phyloP scores from a whole-genome alignment of 2,329 filamentous ascomycete species.

The Aureobasidium sp. region DNA sequence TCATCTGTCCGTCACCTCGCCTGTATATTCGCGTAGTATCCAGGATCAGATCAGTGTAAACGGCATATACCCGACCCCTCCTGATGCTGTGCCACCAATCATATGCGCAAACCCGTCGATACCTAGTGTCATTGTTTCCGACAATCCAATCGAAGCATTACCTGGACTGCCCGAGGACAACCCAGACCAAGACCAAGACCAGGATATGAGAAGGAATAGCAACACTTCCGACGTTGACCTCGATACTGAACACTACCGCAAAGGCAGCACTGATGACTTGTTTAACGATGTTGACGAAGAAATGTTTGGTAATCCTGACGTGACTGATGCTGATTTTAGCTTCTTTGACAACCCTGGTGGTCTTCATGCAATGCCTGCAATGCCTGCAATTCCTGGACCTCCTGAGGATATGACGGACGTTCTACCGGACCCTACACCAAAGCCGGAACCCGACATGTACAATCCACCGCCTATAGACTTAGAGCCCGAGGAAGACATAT shows the following conservation, averaged over 20 bases:
- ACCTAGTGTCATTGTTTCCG: slow-evolving; percentile 25
- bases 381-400: neutral
- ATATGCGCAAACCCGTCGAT: slow-evolving; percentile 16
- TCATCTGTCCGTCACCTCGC: slow-evolving; percentile 34
- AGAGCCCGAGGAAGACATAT: neutral
- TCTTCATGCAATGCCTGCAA: slow-evolving; percentile 13
- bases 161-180: neutral
- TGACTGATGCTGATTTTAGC: slow-evolving; percentile 78
- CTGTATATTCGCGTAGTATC: slow-evolving; percentile 12
- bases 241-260: slow-evolving; percentile 13
- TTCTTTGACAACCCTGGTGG: slow-evolving; percentile 63
- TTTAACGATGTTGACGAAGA: slow-evolving; percentile 62
- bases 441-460: neutral
- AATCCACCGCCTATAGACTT: neutral
- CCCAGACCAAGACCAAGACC: neutral
- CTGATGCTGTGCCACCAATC: slow-evolving; percentile 49
- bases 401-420: neutral
- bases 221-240: slow-evolving; percentile 48
- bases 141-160: slow-evolving; percentile 14
- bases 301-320: slow-evolving; percentile 59
- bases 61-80: slow-evolving; percentile 60
- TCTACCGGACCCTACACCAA: neutral
- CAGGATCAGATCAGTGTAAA: slow-evolving; percentile 35
- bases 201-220: neutral
- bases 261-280: slow-evolving; percentile 46